A percentile compares a stretch with the other conserved stretches of the same genome.
Evolutionary conservation across 371 early-diverging fungal species (phyloP).

Genomic region (Mucor indicus): DNA sequence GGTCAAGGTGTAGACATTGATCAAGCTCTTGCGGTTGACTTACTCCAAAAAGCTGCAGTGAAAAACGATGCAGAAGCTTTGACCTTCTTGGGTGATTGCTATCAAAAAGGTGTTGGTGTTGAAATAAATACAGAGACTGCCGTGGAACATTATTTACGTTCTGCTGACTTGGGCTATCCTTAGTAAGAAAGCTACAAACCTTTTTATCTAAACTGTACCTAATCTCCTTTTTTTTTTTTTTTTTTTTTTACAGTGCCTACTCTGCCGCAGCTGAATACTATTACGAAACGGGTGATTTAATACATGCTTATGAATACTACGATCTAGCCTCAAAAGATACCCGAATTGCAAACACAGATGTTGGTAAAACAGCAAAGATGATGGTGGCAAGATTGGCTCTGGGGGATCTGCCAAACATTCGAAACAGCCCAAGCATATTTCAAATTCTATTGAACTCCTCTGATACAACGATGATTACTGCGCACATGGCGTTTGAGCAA

Average conservation of each 20-base stretch:
- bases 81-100: slow-evolving; percentile 62
- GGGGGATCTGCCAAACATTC: slow-evolving; percentile 27
- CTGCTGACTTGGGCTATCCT: slow-evolving; percentile 34
- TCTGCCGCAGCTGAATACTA: slow-evolving; percentile 45
- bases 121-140: slow-evolving; percentile 62
- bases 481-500: slow-evolving; percentile 25
- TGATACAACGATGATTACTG: not conserved
- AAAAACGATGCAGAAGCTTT: slow-evolving; percentile 80
- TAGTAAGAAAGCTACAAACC: slow-evolving; percentile 28
- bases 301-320: slow-evolving; percentile 40
- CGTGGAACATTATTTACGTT: slow-evolving; percentile 33
- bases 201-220: not conserved
- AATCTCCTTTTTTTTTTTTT: too few species aligned
- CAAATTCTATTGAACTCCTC: slow-evolving; percentile 2
- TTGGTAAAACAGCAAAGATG: slow-evolving; percentile 33
- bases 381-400: slow-evolving; percentile 46
- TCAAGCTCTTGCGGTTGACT: slow-evolving; percentile 73
- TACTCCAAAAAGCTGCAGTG: slow-evolving; percentile 75
- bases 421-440: slow-evolving; percentile 1
- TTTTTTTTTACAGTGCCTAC: slow-evolving; percentile 27
- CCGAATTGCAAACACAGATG: slow-evolving; percentile 23
- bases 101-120: slow-evolving; percentile 50
- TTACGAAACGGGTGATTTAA: slow-evolving; percentile 31
- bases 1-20: slow-evolving; percentile 55
- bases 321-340: slow-evolving; percentile 32